Percentiles rank a stretch among this genome's conserved stretches.
Conservation (phyloP, 192 early-diverging fungal species). For the Borealophlyctis nickersoniae region DNA sequence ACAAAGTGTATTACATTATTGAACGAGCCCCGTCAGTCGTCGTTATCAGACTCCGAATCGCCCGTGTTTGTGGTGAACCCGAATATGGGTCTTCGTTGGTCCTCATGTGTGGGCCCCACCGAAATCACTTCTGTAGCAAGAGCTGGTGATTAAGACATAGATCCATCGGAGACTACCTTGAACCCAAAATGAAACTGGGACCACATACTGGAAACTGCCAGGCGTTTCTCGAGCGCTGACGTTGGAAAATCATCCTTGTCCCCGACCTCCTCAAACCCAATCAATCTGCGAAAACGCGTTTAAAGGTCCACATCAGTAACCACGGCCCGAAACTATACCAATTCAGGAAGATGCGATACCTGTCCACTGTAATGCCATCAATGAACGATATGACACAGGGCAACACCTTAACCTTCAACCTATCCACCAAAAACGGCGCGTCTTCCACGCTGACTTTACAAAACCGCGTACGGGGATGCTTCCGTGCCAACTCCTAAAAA, state of each 20-base stretch:
- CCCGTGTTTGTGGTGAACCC: no score
- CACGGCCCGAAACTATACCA: neutral
- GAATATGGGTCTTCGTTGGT: no score
- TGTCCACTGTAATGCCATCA: constrained; percentile 71
- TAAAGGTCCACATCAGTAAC: neutral
- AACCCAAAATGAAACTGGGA: no score
- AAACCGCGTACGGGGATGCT: constrained; percentile 85
- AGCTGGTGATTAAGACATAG: no score
- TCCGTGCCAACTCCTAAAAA: constrained; percentile 65
- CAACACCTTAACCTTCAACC: constrained; percentile 79
- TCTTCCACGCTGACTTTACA: constrained; percentile 83
- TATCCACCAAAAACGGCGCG: constrained; percentile 87
- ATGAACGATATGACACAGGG: constrained; percentile 83
- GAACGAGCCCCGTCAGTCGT: no score
- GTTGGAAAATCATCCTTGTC: constrained; percentile 84
- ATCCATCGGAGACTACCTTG: no score
- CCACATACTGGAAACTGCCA: no score
- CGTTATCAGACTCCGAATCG: no score
- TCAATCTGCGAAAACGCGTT: constrained; percentile 44
- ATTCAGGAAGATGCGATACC: constrained; percentile 34
- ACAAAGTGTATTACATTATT: no score
- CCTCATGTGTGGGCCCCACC: no score
- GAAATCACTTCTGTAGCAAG: no score
- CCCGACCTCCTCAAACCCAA: constrained; percentile 95
- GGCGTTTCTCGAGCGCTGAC: constrained; percentile 66